Evolutionary conservation across 257 asterid genomes (phyloP), one percentile per base, ranked within the genome.

Genomic region (Hygrophila difformis): DNA sequence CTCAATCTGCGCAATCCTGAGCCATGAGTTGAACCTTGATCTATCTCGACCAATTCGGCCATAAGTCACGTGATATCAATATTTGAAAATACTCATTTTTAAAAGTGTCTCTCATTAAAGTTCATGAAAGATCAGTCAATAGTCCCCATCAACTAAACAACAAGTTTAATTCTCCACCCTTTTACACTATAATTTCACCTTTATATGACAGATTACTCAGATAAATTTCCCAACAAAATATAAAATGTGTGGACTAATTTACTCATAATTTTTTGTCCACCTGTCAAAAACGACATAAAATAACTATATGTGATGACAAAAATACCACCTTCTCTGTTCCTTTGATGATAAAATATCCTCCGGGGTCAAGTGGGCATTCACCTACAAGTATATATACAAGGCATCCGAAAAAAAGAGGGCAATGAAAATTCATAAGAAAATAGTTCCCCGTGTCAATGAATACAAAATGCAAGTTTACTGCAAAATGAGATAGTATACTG

Each of bases 351-450:
- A 91, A 91, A 64, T 91, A 91, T 49, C 96, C 96, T 51, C 98
- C 96, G 14, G 96, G 98, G 60, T 91, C 98, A 45, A 91, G 85
- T 2, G 96, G 98, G 68, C 98, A 91, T 74, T 91, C 98, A 60
- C 98, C 94, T 87, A 26, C 31, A 59, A 41, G 18, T 33, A 38
- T 70, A 59, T 17, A 46, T 47, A 50, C 53, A 24, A 61, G 47
- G 22, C 46, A 54, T 14, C 18, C 13, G 53, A 33, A 36, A 40
- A 60, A 57, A 6, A 12, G 12, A 33, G 10, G 6, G 19, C 31
- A 10, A 18, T 23, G 35, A 42, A 52, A 40, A 47, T 14, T 18
- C 28, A 39, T 50, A 28, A 31, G 20, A 37, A 57, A 33, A 33
- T 50, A 42, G 48, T 26, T 22, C n/a, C 39, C 49, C 13, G 37